Evolutionary conservation across 495 filamentous ascomycete species (phyloP).

Genomic region (Arthonia radiata): DNA sequence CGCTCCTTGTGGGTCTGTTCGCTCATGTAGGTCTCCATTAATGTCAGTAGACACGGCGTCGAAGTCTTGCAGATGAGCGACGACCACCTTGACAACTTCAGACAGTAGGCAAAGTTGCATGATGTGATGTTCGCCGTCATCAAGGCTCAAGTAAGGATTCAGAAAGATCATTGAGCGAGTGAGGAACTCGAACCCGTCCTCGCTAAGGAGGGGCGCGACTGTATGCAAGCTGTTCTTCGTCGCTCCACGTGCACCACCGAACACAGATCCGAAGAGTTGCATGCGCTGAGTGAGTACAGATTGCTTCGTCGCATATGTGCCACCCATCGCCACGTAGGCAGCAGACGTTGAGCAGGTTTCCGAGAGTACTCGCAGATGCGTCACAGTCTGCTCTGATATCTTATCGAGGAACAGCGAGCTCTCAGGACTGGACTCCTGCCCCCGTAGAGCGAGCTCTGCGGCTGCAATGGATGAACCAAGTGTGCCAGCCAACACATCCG

Average conservation of each 20-base stretch:
- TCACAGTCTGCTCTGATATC: slow-evolving; percentile 55
- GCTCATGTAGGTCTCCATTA: too few species aligned
- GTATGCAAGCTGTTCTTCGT: not conserved
- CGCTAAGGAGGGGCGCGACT: slow-evolving; percentile 35
- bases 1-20: too few species aligned
- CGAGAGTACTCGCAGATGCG: slow-evolving; percentile 70
- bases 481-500: slow-evolving; percentile 42
- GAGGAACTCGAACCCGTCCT: slow-evolving; percentile 78
- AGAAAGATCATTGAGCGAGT: slow-evolving; percentile 45
- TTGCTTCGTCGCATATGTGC: too few species aligned
- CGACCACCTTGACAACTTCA: slow-evolving; percentile 60
- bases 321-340: slow-evolving; percentile 64
- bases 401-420: slow-evolving; percentile 61
- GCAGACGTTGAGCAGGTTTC: slow-evolving; percentile 70
- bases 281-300: slow-evolving; percentile 46
- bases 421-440: slow-evolving; percentile 50
- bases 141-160: slow-evolving; percentile 42
- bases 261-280: slow-evolving; percentile 16
- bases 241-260: not conserved
- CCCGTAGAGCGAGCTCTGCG: slow-evolving; percentile 78
- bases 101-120: slow-evolving; percentile 76
- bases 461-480: slow-evolving; percentile 79
- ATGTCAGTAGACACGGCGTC: too few species aligned
- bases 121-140: slow-evolving; percentile 62
- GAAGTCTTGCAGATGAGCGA: slow-evolving; percentile 20